Evolutionary conservation across 2,329 filamentous ascomycete genomes (phyloP).

Genomic region (Talaromyces pinophilus): DNA sequence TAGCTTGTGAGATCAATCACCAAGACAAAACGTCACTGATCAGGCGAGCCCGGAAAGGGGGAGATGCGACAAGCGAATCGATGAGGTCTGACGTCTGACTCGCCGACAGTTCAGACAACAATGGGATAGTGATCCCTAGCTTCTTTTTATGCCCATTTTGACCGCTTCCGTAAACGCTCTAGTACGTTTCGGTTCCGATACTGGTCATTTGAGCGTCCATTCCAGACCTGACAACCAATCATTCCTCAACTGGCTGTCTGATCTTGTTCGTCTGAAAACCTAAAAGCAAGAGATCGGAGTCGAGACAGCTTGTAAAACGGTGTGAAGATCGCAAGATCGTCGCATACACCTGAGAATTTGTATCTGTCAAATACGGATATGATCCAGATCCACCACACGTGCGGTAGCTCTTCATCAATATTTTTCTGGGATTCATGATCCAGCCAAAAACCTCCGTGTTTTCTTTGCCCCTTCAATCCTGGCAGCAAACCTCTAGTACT

Average conservation of each 20-base stretch:
- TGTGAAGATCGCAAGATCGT: background rate
- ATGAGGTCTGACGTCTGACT: too few species aligned
- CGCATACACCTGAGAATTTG: background rate
- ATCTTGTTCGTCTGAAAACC: background rate
- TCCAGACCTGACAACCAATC: background rate
- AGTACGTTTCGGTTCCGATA: too few species aligned
- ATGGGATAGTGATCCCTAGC: too few species aligned
- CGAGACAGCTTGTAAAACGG: background rate
- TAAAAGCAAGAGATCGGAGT: background rate
- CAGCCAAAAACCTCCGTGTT: slow-evolving; percentile 21
- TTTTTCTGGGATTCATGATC: slow-evolving; percentile 17
- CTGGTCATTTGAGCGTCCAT: slow-evolving; percentile 4
- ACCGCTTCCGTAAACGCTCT: too few species aligned
- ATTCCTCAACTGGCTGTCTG: background rate
- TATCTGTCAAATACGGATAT: slow-evolving; percentile 1
- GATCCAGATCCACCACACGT: background rate
- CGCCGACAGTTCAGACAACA: too few species aligned
- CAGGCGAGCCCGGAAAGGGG: too few species aligned
- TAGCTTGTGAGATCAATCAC: too few species aligned
- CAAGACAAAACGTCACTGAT: too few species aligned
- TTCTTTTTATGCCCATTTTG: too few species aligned
- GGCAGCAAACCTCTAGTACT: slow-evolving; percentile 22
- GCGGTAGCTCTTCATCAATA: background rate
- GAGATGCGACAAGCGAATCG: too few species aligned
- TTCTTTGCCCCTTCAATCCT: slow-evolving; percentile 21